Evolutionary conservation across 352 stramenopile species (phyloP).

Genomic region (Pythium coloratum): DNA sequence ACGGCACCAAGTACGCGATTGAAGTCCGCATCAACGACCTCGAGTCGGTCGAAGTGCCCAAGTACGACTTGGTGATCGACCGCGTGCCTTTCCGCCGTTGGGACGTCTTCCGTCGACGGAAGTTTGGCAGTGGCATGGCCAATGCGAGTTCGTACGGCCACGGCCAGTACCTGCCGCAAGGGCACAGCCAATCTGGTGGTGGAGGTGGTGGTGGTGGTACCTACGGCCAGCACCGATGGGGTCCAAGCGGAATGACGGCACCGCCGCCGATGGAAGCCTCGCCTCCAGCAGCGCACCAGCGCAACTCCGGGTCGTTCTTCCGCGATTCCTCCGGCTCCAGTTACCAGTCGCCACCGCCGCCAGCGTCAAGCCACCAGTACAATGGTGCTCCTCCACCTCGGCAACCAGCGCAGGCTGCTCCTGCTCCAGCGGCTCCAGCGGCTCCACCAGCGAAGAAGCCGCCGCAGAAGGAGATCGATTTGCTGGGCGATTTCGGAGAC

Average conservation of each 20-base stretch:
- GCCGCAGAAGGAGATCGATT: slow-evolving; percentile 68
- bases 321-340: not conserved
- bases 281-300: slow-evolving; percentile 28
- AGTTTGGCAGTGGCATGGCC: slow-evolving; percentile 27
- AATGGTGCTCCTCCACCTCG: not conserved
- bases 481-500: slow-evolving; percentile 69
- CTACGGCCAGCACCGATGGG: slow-evolving; percentile 72
- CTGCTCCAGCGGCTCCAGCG: slow-evolving; percentile 17
- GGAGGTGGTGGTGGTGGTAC: slow-evolving; percentile 25
- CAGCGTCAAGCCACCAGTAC: slow-evolving; percentile 11
- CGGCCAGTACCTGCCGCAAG: slow-evolving; percentile 38
- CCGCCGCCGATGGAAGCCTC: slow-evolving; percentile 28
- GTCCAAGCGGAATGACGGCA: slow-evolving; percentile 47
- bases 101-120: slow-evolving; percentile 80
- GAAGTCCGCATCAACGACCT: slow-evolving; percentile 88
- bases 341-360: slow-evolving; percentile 17
- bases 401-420: slow-evolving; percentile 13
- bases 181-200: slow-evolving; percentile 7
- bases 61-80: slow-evolving; percentile 86
- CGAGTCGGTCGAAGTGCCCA: slow-evolving; percentile 69
- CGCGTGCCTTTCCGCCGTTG: slow-evolving; percentile 78
- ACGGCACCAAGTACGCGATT: slow-evolving; percentile 69
- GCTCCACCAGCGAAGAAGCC: slow-evolving; percentile 12
- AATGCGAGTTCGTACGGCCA: slow-evolving; percentile 11
- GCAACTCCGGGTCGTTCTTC: slow-evolving; percentile 22